Evolutionary conservation across 2,329 filamentous ascomycete species (phyloP), one percentile per base, ranked within the genome.

Genomic region (Sarocladium kiliense): DNA sequence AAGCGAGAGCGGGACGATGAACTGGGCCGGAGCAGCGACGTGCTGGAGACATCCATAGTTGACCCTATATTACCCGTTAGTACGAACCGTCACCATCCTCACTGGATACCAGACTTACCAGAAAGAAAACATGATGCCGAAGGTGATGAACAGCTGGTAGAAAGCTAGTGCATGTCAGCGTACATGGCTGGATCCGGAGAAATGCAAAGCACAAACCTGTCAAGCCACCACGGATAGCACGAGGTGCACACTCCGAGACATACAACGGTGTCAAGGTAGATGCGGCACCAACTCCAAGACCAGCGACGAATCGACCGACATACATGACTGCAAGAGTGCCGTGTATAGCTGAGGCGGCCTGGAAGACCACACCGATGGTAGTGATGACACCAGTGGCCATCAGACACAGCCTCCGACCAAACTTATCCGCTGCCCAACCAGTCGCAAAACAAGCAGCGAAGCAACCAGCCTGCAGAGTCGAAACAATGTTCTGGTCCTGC

Each of bases 401-500:
- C 27, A 90, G 73, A 23, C 76, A 74, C 14, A 59, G 63, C 45
- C 79, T 78, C 53, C 85, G 77, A 16, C 85, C 85, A 60, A 70
- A 80, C 59, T 65, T 69, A 61, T 84, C 81, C 4, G 80, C 75
- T 42, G 79, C 62, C 72, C 75, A 81, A 32, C 75, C 76, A 6
- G 79, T 78, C 55, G 80, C 58, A 58, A 88, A 74, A 57, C 83
- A 83, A 34, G 85, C 84, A 54, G 80, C 74, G 66, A 88, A 88
- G 58, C 83, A 86, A 53, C 86, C 86, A 41, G 80, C 85, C 68
- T 89, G 85, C 10, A 89, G 77, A 0, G 82, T 86, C n/a, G 84
- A 87, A 26, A 88, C 86, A 56, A 89, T 76, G 58, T 87, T 88
- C 59, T 85, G 82, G 47, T 78, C 79, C 49, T 87, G 71, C 60